These are phyloP conservation scores for Aspergillus affinis DNA, from an alignment of 495 filamentous ascomycete genomes.

Conservation along the genomic window DNA sequence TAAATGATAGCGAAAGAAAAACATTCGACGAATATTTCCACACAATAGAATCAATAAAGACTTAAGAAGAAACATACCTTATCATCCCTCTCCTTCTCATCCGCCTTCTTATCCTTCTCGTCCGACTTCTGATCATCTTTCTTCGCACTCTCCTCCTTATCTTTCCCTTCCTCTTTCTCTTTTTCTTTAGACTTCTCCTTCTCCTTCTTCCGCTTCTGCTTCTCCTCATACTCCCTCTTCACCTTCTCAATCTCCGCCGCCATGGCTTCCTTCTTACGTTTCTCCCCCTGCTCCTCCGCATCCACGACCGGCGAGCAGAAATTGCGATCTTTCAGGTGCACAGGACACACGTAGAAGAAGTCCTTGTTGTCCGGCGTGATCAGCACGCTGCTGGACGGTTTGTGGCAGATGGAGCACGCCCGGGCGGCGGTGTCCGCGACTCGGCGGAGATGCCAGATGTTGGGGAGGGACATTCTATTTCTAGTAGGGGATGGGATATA, in stretches of 20 bases:
- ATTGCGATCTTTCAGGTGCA: slow-evolving; percentile 78
- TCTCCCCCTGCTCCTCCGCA: slow-evolving; percentile 67
- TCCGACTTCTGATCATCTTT: slow-evolving; percentile 50
- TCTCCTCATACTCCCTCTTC: slow-evolving; percentile 54
- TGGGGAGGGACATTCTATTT: slow-evolving; percentile 60
- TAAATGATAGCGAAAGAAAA: not conserved
- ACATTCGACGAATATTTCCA: too few relatives aligned
- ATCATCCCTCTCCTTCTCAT: slow-evolving; percentile 57
- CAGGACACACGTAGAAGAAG: slow-evolving; percentile 87
- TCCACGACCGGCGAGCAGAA: slow-evolving; percentile 82
- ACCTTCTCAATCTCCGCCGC: slow-evolving; percentile 74
- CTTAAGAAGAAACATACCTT: slow-evolving; percentile 34
- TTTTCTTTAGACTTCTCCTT: slow-evolving; percentile 49
- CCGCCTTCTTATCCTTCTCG: slow-evolving; percentile 33
- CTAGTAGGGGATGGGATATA: not conserved
- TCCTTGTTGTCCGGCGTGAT: slow-evolving; percentile 94
- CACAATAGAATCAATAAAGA: not conserved
- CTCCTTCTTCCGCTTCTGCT: slow-evolving; percentile 40
- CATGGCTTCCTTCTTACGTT: slow-evolving; percentile 63
- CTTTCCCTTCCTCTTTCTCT: slow-evolving; percentile 45
- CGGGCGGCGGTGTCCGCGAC: slow-evolving; percentile 83
- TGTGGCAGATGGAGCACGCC: slow-evolving; percentile 88
- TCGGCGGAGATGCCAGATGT: slow-evolving; percentile 81
- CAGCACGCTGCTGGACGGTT: slow-evolving; percentile 80
- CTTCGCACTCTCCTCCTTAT: slow-evolving; percentile 49